Evolutionary conservation across 2,329 filamentous ascomycete genomes (phyloP).

Genomic region (Botrytis sinoallii): DNA sequence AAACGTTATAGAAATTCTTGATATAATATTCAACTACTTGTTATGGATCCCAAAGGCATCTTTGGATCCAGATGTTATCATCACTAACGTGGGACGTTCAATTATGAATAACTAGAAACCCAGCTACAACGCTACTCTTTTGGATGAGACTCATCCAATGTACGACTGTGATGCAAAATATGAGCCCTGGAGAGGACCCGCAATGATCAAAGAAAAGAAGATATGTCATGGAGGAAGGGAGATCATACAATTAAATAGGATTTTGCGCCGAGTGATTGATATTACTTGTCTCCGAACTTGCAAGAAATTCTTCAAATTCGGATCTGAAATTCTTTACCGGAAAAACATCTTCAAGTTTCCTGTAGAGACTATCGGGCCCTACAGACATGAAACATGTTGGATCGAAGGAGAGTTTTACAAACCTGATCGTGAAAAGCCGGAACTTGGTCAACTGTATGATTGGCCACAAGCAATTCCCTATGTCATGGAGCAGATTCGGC

Average conservation of each 20-base stretch:
- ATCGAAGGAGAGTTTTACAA: not conserved
- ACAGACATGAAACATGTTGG: not conserved
- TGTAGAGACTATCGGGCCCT: too few species aligned
- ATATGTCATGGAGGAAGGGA: not conserved
- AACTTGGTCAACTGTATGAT: not conserved
- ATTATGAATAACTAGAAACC: not conserved
- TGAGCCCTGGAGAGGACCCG: not conserved
- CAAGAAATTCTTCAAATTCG: not conserved
- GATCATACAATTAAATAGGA: not conserved
- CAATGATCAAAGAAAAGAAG: not conserved
- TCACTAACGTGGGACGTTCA: not conserved
- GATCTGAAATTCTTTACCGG: not conserved
- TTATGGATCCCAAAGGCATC: not conserved
- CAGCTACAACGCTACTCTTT: not conserved
- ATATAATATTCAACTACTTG: not conserved
- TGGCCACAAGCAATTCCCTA: not conserved
- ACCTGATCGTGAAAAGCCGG: too few species aligned
- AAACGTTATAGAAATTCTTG: not conserved
- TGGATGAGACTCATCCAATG: not conserved
- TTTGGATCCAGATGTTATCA: not conserved
- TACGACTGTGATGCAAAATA: not conserved
- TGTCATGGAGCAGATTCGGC: not conserved
- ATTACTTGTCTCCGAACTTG: not conserved
- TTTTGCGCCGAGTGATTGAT: not conserved
- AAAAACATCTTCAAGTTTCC: not conserved